These are phyloP conservation scores for Clonostachys rhizophaga DNA, from an alignment of 2,329 filamentous ascomycete species.

Conservation along the genomic window DNA sequence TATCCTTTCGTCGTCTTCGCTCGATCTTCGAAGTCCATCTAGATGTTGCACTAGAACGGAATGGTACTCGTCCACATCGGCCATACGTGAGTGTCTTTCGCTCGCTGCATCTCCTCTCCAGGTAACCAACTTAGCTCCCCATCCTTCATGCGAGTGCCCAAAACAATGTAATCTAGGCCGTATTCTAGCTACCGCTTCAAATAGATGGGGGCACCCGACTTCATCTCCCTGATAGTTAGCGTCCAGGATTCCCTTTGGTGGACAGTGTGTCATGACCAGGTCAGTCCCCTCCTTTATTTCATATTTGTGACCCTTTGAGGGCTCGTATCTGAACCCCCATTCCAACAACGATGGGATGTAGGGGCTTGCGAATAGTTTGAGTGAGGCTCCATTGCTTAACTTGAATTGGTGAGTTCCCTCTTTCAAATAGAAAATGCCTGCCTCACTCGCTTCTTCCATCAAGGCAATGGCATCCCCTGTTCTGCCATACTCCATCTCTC, in stretches of 20 bases:
- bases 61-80: constrained; percentile 38
- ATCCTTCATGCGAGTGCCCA: constrained; percentile 23
- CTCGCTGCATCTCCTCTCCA: constrained; percentile 29
- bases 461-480: constrained; percentile 25
- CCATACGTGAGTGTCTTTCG: constrained; percentile 33
- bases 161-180: constrained; percentile 28
- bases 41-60: constrained; percentile 30
- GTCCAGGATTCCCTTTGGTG: constrained; percentile 34
- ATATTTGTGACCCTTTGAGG: constrained; percentile 14
- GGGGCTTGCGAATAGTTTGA: constrained; percentile 39
- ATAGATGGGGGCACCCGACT: constrained; percentile 20
- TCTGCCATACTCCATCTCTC: constrained; percentile 23
- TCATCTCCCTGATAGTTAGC: constrained; percentile 14
- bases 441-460: constrained; percentile 9
- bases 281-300: constrained; percentile 15
- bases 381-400: constrained; percentile 29
- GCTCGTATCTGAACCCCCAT: constrained; percentile 39
- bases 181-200: constrained; percentile 16
- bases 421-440: constrained; percentile 26
- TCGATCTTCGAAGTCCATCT: background rate
- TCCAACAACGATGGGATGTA: constrained; percentile 33
- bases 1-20: background rate
- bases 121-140: constrained; percentile 35
- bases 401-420: constrained; percentile 33
- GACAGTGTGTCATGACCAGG: constrained; percentile 26